Evolutionary conservation across 192 early-diverging fungal genomes (phyloP).

Genomic region (Coemansia sp.): DNA sequence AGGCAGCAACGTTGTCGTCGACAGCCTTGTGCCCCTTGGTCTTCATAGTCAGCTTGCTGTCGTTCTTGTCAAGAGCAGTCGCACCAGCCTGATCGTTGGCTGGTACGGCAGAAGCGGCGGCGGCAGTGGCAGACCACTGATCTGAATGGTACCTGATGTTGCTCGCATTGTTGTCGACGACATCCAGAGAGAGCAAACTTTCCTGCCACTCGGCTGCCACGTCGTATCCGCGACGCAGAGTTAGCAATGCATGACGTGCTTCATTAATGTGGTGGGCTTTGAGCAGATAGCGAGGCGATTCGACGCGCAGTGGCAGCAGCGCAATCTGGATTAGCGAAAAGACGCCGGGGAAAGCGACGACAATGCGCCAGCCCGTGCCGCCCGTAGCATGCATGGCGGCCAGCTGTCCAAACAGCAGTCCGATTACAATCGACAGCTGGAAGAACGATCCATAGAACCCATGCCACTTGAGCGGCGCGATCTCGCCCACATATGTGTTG

Average conservation of each 20-base stretch:
- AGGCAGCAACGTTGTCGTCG: neutral
- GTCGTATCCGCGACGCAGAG: constrained; percentile 58
- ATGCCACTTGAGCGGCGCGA: constrained; percentile 63
- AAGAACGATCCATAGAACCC: constrained; percentile 72
- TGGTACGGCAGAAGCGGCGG: neutral
- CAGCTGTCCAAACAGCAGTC: constrained; percentile 67
- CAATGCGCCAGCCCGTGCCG: constrained; percentile 66
- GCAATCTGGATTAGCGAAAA: constrained; percentile 62
- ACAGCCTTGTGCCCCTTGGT: neutral
- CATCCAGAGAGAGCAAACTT: constrained; percentile 42
- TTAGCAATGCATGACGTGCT: constrained; percentile 60
- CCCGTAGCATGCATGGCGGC: constrained; percentile 54
- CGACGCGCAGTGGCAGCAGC: constrained; percentile 62
- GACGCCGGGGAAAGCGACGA: constrained; percentile 59
- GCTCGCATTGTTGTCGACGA: neutral
- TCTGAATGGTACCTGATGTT: constrained; percentile 2
- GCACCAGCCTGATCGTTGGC: neutral
- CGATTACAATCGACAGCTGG: constrained; percentile 72
- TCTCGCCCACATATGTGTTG: constrained; percentile 71
- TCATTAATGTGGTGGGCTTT: constrained; percentile 59
- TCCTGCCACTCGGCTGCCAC: constrained; percentile 62
- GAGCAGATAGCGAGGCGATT: constrained; percentile 69
- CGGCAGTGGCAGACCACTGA: constrained; percentile 3
- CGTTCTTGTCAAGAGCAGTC: neutral
- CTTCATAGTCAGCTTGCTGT: constrained; percentile 27